phyloP scores from a whole-genome alignment of 495 filamentous ascomycete genomes.

The Penicillium malachiteum region DNA sequence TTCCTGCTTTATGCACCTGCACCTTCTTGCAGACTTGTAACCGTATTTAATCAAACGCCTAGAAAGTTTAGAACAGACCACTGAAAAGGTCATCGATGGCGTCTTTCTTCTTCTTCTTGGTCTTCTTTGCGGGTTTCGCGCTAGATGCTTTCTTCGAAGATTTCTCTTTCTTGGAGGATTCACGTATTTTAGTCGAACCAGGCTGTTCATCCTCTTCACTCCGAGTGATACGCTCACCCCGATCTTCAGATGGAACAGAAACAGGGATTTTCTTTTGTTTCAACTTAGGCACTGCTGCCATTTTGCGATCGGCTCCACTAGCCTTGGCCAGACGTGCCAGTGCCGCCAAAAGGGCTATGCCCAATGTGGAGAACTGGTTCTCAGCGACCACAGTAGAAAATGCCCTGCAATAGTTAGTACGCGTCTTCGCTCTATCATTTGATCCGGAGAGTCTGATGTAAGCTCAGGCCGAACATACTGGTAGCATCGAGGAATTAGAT shows the following conservation, averaged over 20 bases:
- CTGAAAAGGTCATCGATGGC: conserved; percentile 65
- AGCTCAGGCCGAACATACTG: conserved; percentile 31
- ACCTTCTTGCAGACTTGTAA: too few relatives aligned
- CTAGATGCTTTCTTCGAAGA: not conserved
- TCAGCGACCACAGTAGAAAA: conserved; percentile 72
- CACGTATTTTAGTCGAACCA: not conserved
- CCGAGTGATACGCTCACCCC: conserved; percentile 34
- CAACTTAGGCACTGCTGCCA: conserved; percentile 9
- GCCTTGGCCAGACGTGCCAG: conserved; percentile 58
- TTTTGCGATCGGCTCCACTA: conserved; percentile 32
- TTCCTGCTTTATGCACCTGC: too few relatives aligned
- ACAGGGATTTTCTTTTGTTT: not conserved
- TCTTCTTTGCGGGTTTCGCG: conserved; percentile 26
- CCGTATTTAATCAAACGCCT: too few relatives aligned
- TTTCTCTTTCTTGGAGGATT: not conserved
- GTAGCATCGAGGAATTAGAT: conserved; percentile 45
- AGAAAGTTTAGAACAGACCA: conserved; percentile 41
- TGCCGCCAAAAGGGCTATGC: conserved; percentile 67
- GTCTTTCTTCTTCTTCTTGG: conserved; percentile 51
- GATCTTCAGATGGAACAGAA: conserved; percentile 20
- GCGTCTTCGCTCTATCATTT: too few relatives aligned
- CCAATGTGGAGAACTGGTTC: conserved; percentile 73
- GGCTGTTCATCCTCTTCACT: conserved; percentile 2
- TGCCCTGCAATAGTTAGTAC: conserved; percentile 39
- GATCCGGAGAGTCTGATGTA: not conserved